These are phyloP conservation scores for Candida bentonensis DNA, from an alignment of 805 yeast species.

Conservation along the genomic window DNA sequence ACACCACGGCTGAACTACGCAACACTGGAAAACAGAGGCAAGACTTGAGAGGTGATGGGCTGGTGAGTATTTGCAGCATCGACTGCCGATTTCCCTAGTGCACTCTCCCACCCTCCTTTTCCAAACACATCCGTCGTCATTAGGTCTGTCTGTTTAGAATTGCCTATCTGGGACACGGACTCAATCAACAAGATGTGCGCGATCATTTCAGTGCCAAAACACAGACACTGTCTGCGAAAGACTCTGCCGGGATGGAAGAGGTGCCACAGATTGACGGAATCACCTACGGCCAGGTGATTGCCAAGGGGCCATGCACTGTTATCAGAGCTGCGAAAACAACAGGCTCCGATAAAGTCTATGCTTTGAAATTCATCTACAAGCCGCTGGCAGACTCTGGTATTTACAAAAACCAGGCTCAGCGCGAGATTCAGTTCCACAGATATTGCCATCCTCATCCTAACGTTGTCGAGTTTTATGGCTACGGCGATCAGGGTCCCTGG, in stretches of 20 bases:
- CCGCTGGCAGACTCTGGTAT: constrained; percentile 7
- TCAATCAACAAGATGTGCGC: too few species aligned
- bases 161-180: too few species aligned
- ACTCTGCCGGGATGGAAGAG: constrained; percentile 2
- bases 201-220: too few species aligned
- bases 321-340: constrained; percentile 36
- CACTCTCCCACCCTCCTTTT: too few species aligned
- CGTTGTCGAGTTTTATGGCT: constrained; percentile 39
- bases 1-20: too few species aligned
- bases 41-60: too few species aligned
- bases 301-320: constrained; percentile 58
- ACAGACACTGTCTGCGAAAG: constrained; percentile 1
- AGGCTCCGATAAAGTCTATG: constrained; percentile 30
- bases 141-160: too few species aligned
- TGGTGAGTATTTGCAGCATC: too few species aligned
- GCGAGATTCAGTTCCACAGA: constrained; percentile 47
- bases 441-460: constrained; percentile 46
- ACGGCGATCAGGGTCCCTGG: constrained; percentile 42
- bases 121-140: too few species aligned
- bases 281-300: constrained; percentile 38
- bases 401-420: constrained; percentile 8
- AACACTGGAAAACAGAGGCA: too few species aligned
- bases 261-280: constrained; percentile 36
- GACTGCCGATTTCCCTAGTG: too few species aligned
- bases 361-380: constrained; percentile 42